phyloP scores from a whole-genome alignment of 495 filamentous ascomycete species.

The Penicillium argentinense region DNA sequence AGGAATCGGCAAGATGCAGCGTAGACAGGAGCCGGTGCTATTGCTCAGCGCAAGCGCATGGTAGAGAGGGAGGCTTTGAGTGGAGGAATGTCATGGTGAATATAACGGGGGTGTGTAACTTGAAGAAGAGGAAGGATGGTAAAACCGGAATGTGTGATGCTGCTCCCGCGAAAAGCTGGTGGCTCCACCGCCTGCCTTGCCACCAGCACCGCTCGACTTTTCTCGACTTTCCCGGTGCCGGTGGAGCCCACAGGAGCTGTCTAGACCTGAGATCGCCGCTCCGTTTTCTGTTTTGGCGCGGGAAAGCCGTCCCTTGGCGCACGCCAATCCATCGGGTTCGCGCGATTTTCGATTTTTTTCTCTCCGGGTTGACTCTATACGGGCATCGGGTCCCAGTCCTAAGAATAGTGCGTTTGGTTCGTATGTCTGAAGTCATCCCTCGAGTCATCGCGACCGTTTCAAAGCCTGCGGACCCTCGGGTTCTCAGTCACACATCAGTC shows the following conservation, averaged over 20 bases:
- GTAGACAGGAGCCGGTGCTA: constrained; percentile 19
- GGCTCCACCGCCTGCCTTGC: not conserved
- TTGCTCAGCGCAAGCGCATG: constrained; percentile 23
- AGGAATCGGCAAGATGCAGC: constrained; percentile 19
- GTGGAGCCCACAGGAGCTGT: too few species aligned
- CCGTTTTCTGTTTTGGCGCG: not conserved
- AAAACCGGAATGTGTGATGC: constrained; percentile 11
- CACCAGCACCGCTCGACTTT: too few species aligned
- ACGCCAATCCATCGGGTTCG: not conserved
- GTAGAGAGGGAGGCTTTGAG: constrained; percentile 22
- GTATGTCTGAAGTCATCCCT: too few species aligned
- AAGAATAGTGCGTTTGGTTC: not conserved
- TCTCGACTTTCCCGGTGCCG: not conserved
- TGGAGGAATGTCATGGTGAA: constrained; percentile 25
- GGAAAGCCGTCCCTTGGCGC: not conserved
- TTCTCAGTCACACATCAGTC: not conserved
- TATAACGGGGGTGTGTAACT: not conserved
- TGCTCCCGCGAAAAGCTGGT: not conserved
- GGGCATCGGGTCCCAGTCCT: not conserved
- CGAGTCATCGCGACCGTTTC: too few species aligned
- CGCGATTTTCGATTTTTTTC: not conserved
- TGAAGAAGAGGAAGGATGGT: constrained; percentile 1
- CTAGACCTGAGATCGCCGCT: not conserved
- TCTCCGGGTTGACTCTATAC: not conserved
- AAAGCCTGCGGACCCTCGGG: not conserved